Evolutionary conservation across 352 stramenopile species (phyloP), one percentile per base, ranked within the genome.

Genomic region (Phytophthora syringae): DNA sequence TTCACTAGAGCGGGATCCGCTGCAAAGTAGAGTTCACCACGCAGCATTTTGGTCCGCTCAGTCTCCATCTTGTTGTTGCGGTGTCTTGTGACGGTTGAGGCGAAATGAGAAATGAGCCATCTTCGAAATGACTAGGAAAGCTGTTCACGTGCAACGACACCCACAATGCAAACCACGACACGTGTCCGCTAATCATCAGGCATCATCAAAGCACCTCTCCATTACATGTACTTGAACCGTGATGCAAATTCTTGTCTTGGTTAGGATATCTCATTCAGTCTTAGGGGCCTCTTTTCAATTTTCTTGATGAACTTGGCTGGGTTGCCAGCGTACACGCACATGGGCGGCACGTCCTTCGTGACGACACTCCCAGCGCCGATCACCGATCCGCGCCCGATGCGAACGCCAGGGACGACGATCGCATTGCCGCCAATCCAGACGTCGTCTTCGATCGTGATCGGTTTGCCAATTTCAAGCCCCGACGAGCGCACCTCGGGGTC

Each of bases 341-440:
- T 76, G 7, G 77, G 62, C n/a, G 83, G 74, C 43, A 97, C 76
- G 59, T 92, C 70, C 54, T 90, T 88, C 10, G 80, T 94, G 9
- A 97, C 90, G 16, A 97, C 84, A 3, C 74, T 82, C 10, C 90
- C 88, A 2, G 88, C 88, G 3, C 72, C 90, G 36, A 97, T 78
- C 16, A 94, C 75, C 2, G 77, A 56, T 1, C 76, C 74, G 18
- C 57, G 30, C 11, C 89, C 88, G 47, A 97, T 86, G 0, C 57
- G 77, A 28, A 95, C 76, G 3, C 84, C 82, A 9, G 79, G 77
- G 0, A 82, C 43, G 21, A 97, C 77, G 43, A 89, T 77, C 4
- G 72, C 78, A 59, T 73, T 76, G 18, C 82, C 89, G 22, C 90
- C 89, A 68, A 97, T 81, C 84, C 84, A 97, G 55, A 82, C 82